phyloP scores from a whole-genome alignment of 2,329 filamentous ascomycete genomes.

The Chaetomiaceae sp. region DNA sequence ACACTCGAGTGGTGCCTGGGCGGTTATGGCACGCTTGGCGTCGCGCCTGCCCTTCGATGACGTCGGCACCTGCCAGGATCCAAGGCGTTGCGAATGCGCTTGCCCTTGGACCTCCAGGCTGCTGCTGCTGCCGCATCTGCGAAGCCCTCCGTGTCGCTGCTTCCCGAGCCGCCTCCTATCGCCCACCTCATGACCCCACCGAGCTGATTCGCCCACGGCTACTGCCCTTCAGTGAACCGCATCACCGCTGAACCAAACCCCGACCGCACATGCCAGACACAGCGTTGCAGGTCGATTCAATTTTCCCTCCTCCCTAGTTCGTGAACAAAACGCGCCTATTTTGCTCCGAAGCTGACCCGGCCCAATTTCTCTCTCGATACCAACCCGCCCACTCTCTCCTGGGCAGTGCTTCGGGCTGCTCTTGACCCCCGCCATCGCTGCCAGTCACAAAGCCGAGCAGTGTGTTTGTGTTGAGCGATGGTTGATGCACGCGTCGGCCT shows the following conservation, averaged over 20 bases:
- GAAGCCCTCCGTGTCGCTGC: background rate
- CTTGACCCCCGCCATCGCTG: background rate
- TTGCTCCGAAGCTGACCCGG: no score
- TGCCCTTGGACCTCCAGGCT: background rate
- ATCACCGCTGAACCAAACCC: background rate
- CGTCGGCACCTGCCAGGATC: slow-evolving; percentile 12
- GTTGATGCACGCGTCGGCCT: background rate
- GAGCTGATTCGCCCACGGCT: background rate
- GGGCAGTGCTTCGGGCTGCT: background rate
- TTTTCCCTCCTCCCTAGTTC: no score
- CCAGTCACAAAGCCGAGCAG: background rate
- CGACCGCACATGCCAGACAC: no score
- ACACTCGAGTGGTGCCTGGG: background rate
- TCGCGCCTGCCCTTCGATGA: slow-evolving; percentile 17
- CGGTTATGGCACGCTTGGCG: slow-evolving; percentile 7
- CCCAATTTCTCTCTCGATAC: no score
- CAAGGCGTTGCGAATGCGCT: slow-evolving; percentile 9
- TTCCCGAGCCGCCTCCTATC: background rate
- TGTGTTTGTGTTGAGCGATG: background rate
- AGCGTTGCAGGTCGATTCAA: no score
- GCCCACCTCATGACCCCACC: background rate
- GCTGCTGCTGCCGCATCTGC: background rate
- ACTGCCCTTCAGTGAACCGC: no score
- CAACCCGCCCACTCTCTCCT: no score
- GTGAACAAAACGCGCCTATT: no score